These are phyloP conservation scores for Stephanodiscus minutulus DNA, from an alignment of 108 stramenopile species.

Conservation along the genomic window DNA sequence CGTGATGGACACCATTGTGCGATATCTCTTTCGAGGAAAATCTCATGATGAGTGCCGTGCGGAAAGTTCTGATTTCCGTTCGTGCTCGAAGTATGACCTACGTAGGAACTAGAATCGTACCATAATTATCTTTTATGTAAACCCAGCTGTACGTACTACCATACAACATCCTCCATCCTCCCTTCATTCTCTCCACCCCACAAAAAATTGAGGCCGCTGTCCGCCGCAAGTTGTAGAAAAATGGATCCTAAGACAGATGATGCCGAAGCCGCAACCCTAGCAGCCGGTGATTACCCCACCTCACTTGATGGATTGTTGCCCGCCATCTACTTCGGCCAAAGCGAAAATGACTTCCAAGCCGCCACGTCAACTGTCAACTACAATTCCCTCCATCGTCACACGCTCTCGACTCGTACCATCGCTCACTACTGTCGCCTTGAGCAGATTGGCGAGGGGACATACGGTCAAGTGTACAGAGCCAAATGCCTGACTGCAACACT, in stretches of 20 bases:
- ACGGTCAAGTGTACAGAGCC: conserved; percentile 86
- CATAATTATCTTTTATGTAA: too few relatives aligned
- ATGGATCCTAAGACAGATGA: background rate
- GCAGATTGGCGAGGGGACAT: conserved; percentile 89
- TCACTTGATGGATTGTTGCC: conserved; percentile 4
- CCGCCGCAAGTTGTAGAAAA: background rate
- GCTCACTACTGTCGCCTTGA: conserved; percentile 74
- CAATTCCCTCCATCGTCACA: conserved; percentile 42
- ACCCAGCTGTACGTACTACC: too few relatives aligned
- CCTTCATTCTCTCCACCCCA: too few relatives aligned
- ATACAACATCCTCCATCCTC: too few relatives aligned
- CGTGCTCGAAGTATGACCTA: too few relatives aligned
- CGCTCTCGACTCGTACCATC: conserved; percentile 68
- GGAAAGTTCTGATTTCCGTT: too few relatives aligned
- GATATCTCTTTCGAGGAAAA: too few relatives aligned
- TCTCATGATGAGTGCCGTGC: too few relatives aligned
- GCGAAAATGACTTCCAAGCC: background rate
- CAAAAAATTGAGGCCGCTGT: background rate
- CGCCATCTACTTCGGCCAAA: conserved; percentile 9
- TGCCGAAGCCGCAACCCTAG: background rate
- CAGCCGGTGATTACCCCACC: conserved; percentile 4
- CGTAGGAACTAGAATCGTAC: too few relatives aligned
- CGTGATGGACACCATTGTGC: too few relatives aligned
- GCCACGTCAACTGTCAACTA: conserved; percentile 1
- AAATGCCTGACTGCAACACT: conserved; percentile 5